phyloP scores from a whole-genome alignment of 306 rosid genomes.

The Rosa chinensis region DNA sequence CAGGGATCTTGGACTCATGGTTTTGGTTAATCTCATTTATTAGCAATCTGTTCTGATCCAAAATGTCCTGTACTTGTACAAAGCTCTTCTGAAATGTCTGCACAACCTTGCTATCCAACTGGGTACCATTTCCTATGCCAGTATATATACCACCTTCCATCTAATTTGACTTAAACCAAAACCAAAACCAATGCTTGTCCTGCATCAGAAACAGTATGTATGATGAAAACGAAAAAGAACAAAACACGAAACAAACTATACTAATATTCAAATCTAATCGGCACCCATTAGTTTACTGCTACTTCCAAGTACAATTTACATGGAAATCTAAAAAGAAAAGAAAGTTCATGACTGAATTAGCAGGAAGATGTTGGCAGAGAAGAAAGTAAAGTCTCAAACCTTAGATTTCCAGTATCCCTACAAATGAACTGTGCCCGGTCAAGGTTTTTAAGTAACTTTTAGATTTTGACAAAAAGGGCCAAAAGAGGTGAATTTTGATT shows the following conservation, averaged over 20 bases:
- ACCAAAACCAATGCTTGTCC: conserved; percentile 34
- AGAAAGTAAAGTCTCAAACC: conserved; percentile 16
- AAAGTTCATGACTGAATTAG: not conserved
- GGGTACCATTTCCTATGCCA: conserved; percentile 54
- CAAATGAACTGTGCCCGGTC: conserved; percentile 9
- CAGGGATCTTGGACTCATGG: conserved; percentile 76
- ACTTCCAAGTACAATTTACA: conserved; percentile 3
- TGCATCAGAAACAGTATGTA: conserved; percentile 33
- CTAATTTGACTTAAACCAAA: conserved; percentile 40
- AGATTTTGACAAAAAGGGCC: not conserved
- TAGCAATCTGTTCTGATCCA: conserved; percentile 80
- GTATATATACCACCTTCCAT: conserved; percentile 77
- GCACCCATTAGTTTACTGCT: not conserved
- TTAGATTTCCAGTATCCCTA: not conserved
- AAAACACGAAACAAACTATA: conserved; percentile 11
- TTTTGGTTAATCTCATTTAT: conserved; percentile 91
- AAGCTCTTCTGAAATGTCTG: conserved; percentile 83
- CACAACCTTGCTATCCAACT: conserved; percentile 62
- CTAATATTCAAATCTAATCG: conserved; percentile 4
- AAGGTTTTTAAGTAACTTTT: not conserved
- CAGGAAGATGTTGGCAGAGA: conserved; percentile 5
- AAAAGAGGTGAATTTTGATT: conserved; percentile 5
- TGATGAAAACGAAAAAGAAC: conserved; percentile 20
- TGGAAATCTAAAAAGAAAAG: conserved; percentile 4
- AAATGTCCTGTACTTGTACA: conserved; percentile 84